Percentiles rank a stretch among this genome's conserved stretches.
These are phyloP conservation scores for Ajuga chamaepitys DNA, from an alignment of 257 asterid species.

Conservation along the genomic window DNA sequence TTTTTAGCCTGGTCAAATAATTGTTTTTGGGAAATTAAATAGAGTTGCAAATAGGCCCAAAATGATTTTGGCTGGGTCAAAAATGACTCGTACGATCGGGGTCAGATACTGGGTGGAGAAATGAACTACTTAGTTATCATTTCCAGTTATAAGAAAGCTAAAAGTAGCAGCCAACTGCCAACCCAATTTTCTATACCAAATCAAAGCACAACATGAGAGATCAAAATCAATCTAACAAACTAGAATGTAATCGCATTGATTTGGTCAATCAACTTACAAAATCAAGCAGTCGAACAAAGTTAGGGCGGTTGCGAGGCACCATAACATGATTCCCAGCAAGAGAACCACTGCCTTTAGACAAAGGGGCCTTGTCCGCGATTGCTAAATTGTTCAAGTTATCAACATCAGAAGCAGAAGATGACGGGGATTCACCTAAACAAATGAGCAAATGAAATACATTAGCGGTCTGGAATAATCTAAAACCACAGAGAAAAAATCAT, in stretches of 20 bases:
- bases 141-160: background rate
- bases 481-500: background rate
- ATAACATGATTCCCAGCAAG: constrained; percentile 49
- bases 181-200: background rate
- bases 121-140: background rate
- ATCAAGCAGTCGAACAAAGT: constrained; percentile 68
- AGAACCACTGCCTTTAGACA: constrained; percentile 53
- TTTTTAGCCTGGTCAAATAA: too few species aligned
- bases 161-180: background rate
- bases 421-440: constrained; percentile 83
- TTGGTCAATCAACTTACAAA: constrained; percentile 54
- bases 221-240: background rate
- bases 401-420: constrained; percentile 90
- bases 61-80: too few species aligned
- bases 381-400: constrained; percentile 76
- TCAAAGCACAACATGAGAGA: background rate
- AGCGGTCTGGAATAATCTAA: constrained; percentile 2
- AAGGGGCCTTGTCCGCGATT: constrained; percentile 44
- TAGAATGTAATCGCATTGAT: constrained; percentile 2
- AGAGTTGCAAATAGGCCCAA: too few species aligned
- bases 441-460: constrained; percentile 19
- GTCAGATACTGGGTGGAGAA: too few species aligned
- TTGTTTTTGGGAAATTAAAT: too few species aligned
- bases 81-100: too few species aligned
- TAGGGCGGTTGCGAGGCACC: constrained; percentile 55